Conservation (phyloP, 371 early-diverging fungal species). For the Encephalitozoon hellem region DNA sequence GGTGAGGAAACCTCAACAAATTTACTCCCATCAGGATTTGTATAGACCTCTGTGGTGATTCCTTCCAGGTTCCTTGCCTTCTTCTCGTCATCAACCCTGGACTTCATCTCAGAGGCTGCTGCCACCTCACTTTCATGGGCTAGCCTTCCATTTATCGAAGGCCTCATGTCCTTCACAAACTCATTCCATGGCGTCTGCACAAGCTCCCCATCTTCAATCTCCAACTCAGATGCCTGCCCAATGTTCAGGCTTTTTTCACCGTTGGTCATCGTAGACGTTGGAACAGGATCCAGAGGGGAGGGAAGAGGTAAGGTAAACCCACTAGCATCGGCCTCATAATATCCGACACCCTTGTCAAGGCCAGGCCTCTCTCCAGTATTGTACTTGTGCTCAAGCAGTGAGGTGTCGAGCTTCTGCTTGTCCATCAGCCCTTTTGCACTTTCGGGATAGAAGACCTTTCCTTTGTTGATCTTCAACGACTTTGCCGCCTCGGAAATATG, state of each 20-base stretch:
- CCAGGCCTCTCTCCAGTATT: slow-evolving; percentile 51
- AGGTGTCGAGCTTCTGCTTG: slow-evolving; percentile 40
- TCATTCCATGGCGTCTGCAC: slow-evolving; percentile 36
- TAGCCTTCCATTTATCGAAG: slow-evolving; percentile 21
- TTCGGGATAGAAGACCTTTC: slow-evolving; percentile 34
- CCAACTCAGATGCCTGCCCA: slow-evolving; percentile 22
- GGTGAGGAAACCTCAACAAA: slow-evolving; percentile 38
- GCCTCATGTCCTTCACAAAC: slow-evolving; percentile 25
- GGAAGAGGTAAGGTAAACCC: slow-evolving; percentile 34
- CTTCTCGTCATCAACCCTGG: slow-evolving; percentile 24
- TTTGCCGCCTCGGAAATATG: slow-evolving; percentile 56
- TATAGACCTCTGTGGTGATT: slow-evolving; percentile 26
- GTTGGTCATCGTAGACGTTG: slow-evolving; percentile 14
- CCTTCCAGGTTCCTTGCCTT: slow-evolving; percentile 20
- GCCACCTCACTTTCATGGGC: slow-evolving; percentile 22
- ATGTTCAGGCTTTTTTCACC: slow-evolving; percentile 28
- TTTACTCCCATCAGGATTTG: slow-evolving; percentile 39
- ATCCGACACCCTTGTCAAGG: slow-evolving; percentile 29
- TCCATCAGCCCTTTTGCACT: slow-evolving; percentile 48
- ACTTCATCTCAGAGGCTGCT: neutral
- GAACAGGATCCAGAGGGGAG: slow-evolving; percentile 18
- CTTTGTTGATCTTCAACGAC: slow-evolving; percentile 43
- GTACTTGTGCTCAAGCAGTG: slow-evolving; percentile 11
- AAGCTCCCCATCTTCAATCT: slow-evolving; percentile 36
- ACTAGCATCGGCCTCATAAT: slow-evolving; percentile 41